Evolutionary conservation across 2,329 filamentous ascomycete species (phyloP), one percentile per base, ranked within the genome.

Genomic region (Claviceps purpurea): DNA sequence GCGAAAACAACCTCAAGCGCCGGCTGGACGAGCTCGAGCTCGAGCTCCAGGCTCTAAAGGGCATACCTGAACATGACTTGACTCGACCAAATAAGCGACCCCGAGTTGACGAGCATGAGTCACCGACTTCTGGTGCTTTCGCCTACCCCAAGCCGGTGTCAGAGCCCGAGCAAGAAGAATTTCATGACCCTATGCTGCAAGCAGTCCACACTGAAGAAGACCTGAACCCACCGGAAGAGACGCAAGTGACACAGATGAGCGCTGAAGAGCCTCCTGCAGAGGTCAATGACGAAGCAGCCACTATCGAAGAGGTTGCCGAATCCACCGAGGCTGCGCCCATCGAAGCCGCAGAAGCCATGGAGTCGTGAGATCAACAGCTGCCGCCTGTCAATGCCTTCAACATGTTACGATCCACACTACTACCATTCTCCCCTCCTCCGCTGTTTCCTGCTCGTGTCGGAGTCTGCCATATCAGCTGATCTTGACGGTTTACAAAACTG

Each of bases 1-100:
- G 88, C 39, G 89, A 94, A 66, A 87, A 89, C 54, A 85, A 84
- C 53, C 75, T 95, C 40, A 94, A 94, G 70, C 78, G 85, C 49
- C 81, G 86, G 49, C 73, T 95, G n/a, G 85, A 87, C 53, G 87
- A 94, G 58, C 72, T 89, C 44, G 86, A 91, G 63, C 74, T 77
- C 40, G 78, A 80, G 64, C 63, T 76, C 1, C 72, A 71, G 50
- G 68, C 60, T 6, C 56, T 56, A 0, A 57, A 59, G 44, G 60
- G 55, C 2, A 52, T 55, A 7, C 26, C 54, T 2, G 57, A 54
- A 14, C 55, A 24, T 14, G 47, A 49, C 16, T 16, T 52, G 22
- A 56, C 59, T 14, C 55, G 53, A 38, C 51, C 50, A 13, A 54
- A 43, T 38, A 59, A 59, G 49, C 57, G 47, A 16, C 22, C 53